Evolutionary conservation across 495 filamentous ascomycete genomes (phyloP).

Genomic region (Apiosordaria backusii): DNA sequence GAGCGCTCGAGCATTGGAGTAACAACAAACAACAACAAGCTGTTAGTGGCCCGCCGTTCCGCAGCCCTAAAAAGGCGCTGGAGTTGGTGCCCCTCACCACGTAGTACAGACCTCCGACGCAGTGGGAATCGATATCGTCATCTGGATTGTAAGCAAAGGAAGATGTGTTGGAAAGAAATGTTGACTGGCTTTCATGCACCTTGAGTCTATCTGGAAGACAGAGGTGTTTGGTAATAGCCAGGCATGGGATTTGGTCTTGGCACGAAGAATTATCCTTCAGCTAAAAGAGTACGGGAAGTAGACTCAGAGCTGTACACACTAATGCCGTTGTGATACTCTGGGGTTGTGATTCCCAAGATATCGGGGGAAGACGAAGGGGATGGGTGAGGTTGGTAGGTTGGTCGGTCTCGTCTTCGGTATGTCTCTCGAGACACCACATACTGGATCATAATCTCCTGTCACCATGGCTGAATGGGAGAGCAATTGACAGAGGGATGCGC

Average conservation of each 20-base stretch:
- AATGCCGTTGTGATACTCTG: conserved; percentile 64
- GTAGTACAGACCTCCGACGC: not conserved
- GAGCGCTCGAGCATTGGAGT: not conserved
- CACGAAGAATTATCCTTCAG: conserved; percentile 98
- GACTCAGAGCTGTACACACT: conserved; percentile 98
- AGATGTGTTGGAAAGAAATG: conserved; percentile 39
- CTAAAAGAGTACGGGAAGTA: conserved; percentile 63
- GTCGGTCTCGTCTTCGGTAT: not conserved
- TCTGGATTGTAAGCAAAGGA: not conserved
- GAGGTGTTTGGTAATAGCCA: conserved; percentile 91
- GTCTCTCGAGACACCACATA: not conserved
- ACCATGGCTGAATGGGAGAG: not conserved
- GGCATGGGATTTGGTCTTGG: conserved; percentile 67
- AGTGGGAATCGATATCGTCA: not conserved
- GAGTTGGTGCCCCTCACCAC: not conserved
- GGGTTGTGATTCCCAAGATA: not conserved
- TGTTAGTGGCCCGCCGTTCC: not conserved
- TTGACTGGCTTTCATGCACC: conserved; percentile 90
- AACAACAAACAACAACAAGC: too few species aligned
- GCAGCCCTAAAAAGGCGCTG: not conserved
- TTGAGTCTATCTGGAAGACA: conserved; percentile 54
- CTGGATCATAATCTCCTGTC: not conserved
- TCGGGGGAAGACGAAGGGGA: conserved; percentile 3
- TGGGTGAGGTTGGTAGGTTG: not conserved
- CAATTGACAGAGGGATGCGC: conserved; percentile 3